Evolutionary conservation across 2,329 filamentous ascomycete genomes (phyloP), one percentile per base, ranked within the genome.

Genomic region (Hypoxylon sp.): DNA sequence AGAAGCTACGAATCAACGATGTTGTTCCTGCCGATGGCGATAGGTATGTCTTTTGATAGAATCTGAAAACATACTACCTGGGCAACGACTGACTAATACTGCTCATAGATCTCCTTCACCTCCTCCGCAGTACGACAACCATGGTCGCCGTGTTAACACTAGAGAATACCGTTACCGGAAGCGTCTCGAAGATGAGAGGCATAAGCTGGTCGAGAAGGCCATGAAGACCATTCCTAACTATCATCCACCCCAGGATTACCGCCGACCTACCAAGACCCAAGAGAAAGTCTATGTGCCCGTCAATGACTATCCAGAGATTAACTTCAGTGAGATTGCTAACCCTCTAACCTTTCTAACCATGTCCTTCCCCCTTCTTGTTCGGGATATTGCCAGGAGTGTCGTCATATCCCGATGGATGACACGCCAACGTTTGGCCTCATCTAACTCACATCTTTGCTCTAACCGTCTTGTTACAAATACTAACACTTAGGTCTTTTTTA

Each of bases 241-340:
- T 80, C 93, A 98, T 79, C 96, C 96, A 76, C 96, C 96, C 64
- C 93, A 95, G 86, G 96, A 99, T 80, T 99, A 99, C 81, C 93
- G 96, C 80, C 93, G 96, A 76, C 96, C 96, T 68, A 98, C 95
- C 80, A 99, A 99, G 91, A 99, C 96, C 79, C 96, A 99, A 83
- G 96, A 99, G 87, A 99, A 99, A 87, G 96, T 99, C 91, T 99
- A 99, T 80, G 96, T 99, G 81, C 96, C 96, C 80, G 96, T 99
- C 85, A 99, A 99, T 89, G 96, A 99, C 83, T 99, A 99, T 81
- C 96, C 96, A 87, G 96, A 99, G 83, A 98, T 99, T 90, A 99
- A 99, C 91, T 99, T 99, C 93, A 99, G 96, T 99, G 97, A 95
- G 95, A 95, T 96, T 94, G 91, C 94, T 97, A 97, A 97, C 93